Evolutionary conservation across 805 yeast genomes (phyloP).

Genomic region (Lipomyces starkeyi): DNA sequence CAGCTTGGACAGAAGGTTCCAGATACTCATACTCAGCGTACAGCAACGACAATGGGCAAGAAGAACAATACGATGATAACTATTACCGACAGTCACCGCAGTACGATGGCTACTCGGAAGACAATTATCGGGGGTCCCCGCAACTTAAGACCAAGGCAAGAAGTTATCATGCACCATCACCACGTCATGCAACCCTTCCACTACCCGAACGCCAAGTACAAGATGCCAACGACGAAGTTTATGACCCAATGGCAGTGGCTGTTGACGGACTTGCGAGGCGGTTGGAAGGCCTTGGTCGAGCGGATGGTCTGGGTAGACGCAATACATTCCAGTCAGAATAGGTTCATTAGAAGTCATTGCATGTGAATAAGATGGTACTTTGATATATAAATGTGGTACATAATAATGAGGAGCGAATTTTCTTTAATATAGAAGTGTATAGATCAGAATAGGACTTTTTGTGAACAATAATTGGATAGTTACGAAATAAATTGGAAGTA

Average conservation of each 20-base stretch:
- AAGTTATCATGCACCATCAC: neutral
- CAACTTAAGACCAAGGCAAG: neutral
- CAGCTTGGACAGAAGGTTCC: neutral
- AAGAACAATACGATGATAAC: neutral
- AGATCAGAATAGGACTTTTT: neutral
- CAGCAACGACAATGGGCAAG: neutral
- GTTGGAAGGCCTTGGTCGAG: neutral
- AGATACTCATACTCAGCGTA: neutral
- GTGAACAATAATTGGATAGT: neutral
- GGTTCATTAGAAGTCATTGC: neutral
- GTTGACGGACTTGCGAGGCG: conserved; percentile 10
- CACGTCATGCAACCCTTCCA: neutral
- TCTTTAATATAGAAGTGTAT: neutral
- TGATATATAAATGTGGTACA: too few species aligned
- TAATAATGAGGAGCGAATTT: neutral
- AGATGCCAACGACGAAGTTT: neutral
- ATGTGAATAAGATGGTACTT: neutral
- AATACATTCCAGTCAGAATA: conserved; percentile 1
- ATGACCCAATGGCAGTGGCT: conserved; percentile 1
- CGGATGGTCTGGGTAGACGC: conserved; percentile 6
- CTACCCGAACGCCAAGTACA: neutral
- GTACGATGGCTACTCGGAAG: neutral
- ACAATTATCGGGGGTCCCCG: neutral
- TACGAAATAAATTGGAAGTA: neutral
- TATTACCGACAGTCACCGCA: neutral